Conservation (phyloP, 331 rosid species). For the Pyracantha coccinea region DNA sequence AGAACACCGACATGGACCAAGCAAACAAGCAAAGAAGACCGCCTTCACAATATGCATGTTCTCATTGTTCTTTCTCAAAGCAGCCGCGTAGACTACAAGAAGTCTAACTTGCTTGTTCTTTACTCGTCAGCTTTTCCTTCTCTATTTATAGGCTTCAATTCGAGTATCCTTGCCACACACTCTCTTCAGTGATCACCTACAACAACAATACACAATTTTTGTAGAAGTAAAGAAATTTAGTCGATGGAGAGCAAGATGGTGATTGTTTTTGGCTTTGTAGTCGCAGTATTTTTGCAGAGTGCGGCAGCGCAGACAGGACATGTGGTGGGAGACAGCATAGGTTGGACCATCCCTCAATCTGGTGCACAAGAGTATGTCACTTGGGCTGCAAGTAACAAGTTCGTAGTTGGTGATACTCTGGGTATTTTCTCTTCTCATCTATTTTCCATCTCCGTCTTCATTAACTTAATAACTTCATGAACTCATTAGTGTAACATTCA, state of each 20-base stretch:
- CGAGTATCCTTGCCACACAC: no score
- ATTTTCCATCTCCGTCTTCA: background rate
- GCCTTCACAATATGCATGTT: background rate
- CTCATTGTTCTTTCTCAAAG: background rate
- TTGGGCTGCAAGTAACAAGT: constrained; percentile 21
- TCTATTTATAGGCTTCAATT: background rate
- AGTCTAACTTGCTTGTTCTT: background rate
- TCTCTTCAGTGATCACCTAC: background rate
- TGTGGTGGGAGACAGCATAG: constrained; percentile 27
- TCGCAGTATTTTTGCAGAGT: background rate
- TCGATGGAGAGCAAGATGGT: background rate
- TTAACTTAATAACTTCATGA: no score
- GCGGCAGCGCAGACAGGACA: constrained; percentile 19
- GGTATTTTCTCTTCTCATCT: background rate
- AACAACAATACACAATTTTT: background rate
- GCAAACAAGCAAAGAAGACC: background rate
- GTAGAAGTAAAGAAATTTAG: background rate
- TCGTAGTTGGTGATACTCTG: constrained; percentile 27
- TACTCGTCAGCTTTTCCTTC: background rate
- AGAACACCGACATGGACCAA: background rate
- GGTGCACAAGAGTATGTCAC: constrained; percentile 2
- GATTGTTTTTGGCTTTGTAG: background rate
- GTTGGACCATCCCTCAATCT: constrained; percentile 21
- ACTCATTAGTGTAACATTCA: no score
- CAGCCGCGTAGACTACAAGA: background rate